Percentiles rank a stretch among this genome's conserved stretches.
These are phyloP conservation scores for Rhazya stricta DNA, from an alignment of 257 asterid species.

Conservation along the genomic window DNA sequence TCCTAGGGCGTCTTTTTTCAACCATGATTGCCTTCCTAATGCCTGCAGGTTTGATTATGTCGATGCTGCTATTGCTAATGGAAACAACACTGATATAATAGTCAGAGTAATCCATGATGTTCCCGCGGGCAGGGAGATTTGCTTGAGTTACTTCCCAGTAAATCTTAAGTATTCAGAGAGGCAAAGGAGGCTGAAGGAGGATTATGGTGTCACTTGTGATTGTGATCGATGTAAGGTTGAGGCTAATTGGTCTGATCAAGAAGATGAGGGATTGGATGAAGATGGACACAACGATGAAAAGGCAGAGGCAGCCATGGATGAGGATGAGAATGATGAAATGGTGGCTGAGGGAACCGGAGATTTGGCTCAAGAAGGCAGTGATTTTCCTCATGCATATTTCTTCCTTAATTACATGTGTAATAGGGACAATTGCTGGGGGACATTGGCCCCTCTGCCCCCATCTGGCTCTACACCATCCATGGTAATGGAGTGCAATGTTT, in stretches of 20 bases:
- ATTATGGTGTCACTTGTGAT: conserved; percentile 68
- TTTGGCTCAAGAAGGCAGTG: conserved; percentile 31
- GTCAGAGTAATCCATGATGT: conserved; percentile 78
- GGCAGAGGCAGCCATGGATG: conserved; percentile 42
- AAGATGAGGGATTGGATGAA: conserved; percentile 47
- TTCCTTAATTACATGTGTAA: conserved; percentile 74
- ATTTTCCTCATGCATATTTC: conserved; percentile 88
- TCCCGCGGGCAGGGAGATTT: conserved; percentile 67
- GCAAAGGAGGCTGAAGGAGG: conserved; percentile 77
- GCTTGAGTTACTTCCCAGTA: conserved; percentile 90
- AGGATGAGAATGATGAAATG: conserved; percentile 40
- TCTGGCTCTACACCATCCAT: conserved; percentile 34
- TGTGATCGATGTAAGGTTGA: conserved; percentile 96
- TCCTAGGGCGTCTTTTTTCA: conserved; percentile 75
- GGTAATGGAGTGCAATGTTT: conserved; percentile 83
- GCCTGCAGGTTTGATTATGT: conserved; percentile 91
- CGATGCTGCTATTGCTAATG: conserved; percentile 31
- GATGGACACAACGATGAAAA: conserved; percentile 18
- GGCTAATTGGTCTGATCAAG: conserved; percentile 82
- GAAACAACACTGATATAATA: conserved; percentile 45
- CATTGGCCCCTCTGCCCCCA: conserved; percentile 84
- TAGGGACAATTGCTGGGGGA: conserved; percentile 75
- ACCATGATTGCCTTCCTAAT: conserved; percentile 96
- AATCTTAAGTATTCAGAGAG: conserved; percentile 69
- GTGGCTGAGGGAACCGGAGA: conserved; percentile 22